phyloP scores from a whole-genome alignment of 2,329 filamentous ascomycete species.

The Ceratocystis colombiana region DNA sequence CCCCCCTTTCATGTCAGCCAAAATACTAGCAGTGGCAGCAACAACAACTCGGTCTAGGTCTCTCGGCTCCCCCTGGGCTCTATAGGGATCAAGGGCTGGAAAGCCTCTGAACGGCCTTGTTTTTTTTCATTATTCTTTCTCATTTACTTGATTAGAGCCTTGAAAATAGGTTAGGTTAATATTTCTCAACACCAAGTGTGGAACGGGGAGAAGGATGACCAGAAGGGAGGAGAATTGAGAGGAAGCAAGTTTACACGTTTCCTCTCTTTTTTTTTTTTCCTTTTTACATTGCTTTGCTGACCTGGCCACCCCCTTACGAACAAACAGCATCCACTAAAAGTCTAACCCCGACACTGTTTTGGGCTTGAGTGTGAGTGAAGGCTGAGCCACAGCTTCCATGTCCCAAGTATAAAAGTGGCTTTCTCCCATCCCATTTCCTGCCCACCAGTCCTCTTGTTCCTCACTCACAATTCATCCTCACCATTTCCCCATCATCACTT shows the following conservation, averaged over 20 bases:
- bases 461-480: conserved; percentile 2
- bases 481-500: conserved; percentile 3
- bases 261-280: conserved; percentile 15
- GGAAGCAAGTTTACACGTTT: conserved; percentile 23
- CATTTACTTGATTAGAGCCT: not conserved
- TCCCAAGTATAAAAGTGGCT: conserved; percentile 20
- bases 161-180: not conserved
- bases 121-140: not conserved
- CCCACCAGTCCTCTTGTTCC: not conserved
- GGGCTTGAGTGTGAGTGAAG: not conserved
- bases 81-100: conserved; percentile 15
- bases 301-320: conserved; percentile 15
- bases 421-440: conserved; percentile 24
- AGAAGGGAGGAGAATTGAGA: conserved; percentile 12
- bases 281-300: conserved; percentile 1
- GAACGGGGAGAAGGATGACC: conserved; percentile 5
- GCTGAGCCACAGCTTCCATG: conserved; percentile 8
- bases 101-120: not conserved
- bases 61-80: conserved; percentile 13
- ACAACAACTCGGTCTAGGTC: not conserved
- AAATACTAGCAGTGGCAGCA: not conserved
- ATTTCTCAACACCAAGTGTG: conserved; percentile 10
- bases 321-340: conserved; percentile 9
- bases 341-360: conserved; percentile 9
- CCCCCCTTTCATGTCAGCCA: not conserved